Base-by-base conservation (phyloP, 148 eudicot genomes). In the Mesembryanthemum crystallinum region DNA sequence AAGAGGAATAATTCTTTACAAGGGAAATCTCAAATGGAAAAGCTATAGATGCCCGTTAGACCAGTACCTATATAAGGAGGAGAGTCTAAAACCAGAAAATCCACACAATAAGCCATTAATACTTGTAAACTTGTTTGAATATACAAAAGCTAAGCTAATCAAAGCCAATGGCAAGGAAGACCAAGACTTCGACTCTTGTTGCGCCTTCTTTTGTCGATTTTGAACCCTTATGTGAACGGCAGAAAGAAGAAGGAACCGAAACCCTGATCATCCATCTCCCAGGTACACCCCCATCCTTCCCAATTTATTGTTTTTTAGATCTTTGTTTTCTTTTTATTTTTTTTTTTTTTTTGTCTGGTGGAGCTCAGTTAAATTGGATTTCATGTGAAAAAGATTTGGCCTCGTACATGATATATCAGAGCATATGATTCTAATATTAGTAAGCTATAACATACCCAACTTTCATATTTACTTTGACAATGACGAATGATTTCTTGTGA, bases 191-290 rank as follows among this genome's bases (percentile, higher is more conserved):
- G 7, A 74, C 77, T 15, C 10, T 69, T 64, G 15, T 69, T n/a
- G 2, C 70, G 17, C 59, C 82, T 12, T 15, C 79, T 43, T 79
- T 74, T 39, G 32, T 63, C n/a, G 82, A 81, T 49, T 84, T 84
- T 33, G 86, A 81, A 55, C 86, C 86, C 35, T 71, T 60, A 3
- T 71, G 84, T 57, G 84, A 84, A 76, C 42, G 79, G 75, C 55
- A 75, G 67, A 77, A 71, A 28, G 75, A 72, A 30, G 77, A 74
- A 24, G 64, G 62, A 24, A 4, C 20, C 17, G 82, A 81, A 37
- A 77, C 73, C 35, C 78, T 84, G 33, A 55, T 75, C 45, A 24
- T 84, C 12, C 77, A 84, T 73, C 63, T 84, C 28, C 84, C 77
- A 21, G 86, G 84, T 84, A 81, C 51, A 55, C 29, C 62, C 33